Percentiles rank a stretch among this genome's conserved stretches.
Evolutionary conservation across 163 green algal genomes (phyloP).

Genomic region (Prototheca wickerhamii): DNA sequence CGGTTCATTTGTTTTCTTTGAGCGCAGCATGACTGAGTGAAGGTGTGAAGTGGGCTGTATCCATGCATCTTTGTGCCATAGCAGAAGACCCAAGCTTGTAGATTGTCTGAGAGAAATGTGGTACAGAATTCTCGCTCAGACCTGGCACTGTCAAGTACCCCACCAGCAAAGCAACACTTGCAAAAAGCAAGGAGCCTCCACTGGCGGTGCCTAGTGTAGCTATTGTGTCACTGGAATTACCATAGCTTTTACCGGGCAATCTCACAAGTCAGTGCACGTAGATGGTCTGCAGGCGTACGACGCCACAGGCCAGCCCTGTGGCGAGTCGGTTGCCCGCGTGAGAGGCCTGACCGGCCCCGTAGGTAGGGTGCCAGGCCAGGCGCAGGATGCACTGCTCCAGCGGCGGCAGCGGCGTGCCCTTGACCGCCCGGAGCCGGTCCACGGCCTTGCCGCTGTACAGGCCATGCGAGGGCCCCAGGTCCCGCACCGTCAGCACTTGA

Average conservation of each 20-base stretch:
- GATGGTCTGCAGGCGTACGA: conserved; percentile 1
- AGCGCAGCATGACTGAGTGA: too few species aligned
- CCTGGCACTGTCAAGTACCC: too few species aligned
- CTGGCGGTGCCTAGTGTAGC: neutral
- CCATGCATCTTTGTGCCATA: too few species aligned
- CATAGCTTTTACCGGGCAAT: neutral
- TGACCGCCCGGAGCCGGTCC: conserved; percentile 5
- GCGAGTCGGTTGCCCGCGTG: neutral
- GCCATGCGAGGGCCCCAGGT: conserved; percentile 3
- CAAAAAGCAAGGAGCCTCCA: neutral
- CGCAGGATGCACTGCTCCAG: neutral
- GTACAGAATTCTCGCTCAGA: too few species aligned
- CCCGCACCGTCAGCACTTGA: neutral
- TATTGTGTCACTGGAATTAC: neutral
- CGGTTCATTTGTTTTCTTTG: too few species aligned
- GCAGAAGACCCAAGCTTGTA: too few species aligned
- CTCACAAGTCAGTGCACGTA: neutral
- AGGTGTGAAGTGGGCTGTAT: too few species aligned
- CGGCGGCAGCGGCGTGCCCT: conserved; percentile 2
- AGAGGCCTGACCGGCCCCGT: too few species aligned
- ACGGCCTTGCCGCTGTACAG: conserved; percentile 11
- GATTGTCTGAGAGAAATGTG: too few species aligned
- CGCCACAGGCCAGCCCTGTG: neutral
- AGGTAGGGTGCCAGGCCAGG: neutral
- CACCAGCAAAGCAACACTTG: too few species aligned